These are phyloP conservation scores for Dispira simplex DNA, from an alignment of 192 early-diverging fungal genomes.

Conservation along the genomic window DNA sequence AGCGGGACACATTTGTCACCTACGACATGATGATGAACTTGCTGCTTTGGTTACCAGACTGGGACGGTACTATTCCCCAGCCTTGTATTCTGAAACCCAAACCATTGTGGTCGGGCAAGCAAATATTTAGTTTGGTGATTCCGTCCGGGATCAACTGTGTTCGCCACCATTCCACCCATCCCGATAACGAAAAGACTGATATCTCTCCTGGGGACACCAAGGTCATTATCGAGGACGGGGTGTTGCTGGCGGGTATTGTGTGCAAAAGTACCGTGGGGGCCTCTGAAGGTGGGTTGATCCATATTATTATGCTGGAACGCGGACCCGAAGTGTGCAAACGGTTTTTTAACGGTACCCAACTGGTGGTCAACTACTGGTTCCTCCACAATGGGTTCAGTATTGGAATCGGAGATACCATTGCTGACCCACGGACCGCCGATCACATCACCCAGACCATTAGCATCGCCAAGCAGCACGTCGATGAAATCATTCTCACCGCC, in stretches of 20 bases:
- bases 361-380: slow-evolving; percentile 92
- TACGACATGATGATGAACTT: slow-evolving; percentile 91
- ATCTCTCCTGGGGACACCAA: slow-evolving; percentile 81
- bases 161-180: slow-evolving; percentile 53
- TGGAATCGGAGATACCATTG: slow-evolving; percentile 94
- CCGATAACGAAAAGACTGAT: slow-evolving; percentile 36
- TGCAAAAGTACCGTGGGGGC: slow-evolving; percentile 92
- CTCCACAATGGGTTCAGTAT: slow-evolving; percentile 90
- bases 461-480: slow-evolving; percentile 61
- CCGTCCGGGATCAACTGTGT: slow-evolving; percentile 85
- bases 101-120: no score
- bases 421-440: slow-evolving; percentile 67
- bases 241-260: slow-evolving; percentile 83
- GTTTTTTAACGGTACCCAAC: slow-evolving; percentile 88
- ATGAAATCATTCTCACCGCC: slow-evolving; percentile 62
- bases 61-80: slow-evolving; percentile 55
- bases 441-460: slow-evolving; percentile 60
- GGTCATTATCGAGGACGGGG: slow-evolving; percentile 85
- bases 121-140: slow-evolving; percentile 33
- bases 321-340: slow-evolving; percentile 72
- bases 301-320: slow-evolving; percentile 88
- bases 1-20: slow-evolving; percentile 77
- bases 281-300: slow-evolving; percentile 72
- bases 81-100: no score
- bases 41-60: slow-evolving; percentile 89